A percentile compares a stretch with the other conserved stretches of the same genome.
Conservation (phyloP, 2,329 filamentous ascomycete genomes). For the Aspergillus fumigatiaffinis region DNA sequence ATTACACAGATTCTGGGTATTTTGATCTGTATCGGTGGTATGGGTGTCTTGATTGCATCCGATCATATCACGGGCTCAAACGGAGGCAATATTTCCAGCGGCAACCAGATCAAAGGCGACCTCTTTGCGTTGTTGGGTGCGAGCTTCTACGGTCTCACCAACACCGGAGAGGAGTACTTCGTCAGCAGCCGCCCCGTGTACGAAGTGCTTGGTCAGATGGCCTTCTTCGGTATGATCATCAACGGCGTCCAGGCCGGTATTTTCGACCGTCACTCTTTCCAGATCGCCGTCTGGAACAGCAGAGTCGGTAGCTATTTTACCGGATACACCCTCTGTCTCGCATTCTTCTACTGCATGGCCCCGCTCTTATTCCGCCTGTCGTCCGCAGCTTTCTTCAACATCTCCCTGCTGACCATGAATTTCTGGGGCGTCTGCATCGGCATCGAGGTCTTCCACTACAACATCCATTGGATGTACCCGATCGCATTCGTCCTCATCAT, state of each 20-base stretch:
- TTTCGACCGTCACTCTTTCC: conserved; percentile 77
- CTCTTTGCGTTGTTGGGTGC: conserved; percentile 86
- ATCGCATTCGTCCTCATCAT: conserved; percentile 94
- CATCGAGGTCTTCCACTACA: conserved; percentile 74
- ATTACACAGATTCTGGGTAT: conserved; percentile 81
- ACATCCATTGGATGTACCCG: conserved; percentile 86
- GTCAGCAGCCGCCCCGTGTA: conserved; percentile 83
- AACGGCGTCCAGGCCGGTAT: conserved; percentile 88
- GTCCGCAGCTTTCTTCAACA: conserved; percentile 93
- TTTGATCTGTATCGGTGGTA: conserved; percentile 83
- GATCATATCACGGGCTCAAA: conserved; percentile 78
- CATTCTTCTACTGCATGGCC: conserved; percentile 81
- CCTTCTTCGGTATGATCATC: conserved; percentile 83
- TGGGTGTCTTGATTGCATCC: conserved; percentile 78
- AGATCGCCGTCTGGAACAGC: conserved; percentile 60
- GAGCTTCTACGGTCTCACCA: conserved; percentile 84
- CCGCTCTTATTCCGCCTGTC: conserved; percentile 87
- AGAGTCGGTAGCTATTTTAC: conserved; percentile 74
- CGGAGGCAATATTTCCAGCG: conserved; percentile 53
- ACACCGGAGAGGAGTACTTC: conserved; percentile 92
- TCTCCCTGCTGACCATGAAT: conserved; percentile 86
- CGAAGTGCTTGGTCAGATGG: conserved; percentile 88
- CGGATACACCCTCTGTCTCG: conserved; percentile 83
- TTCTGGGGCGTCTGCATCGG: conserved; percentile 98
- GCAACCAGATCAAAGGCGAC: conserved; percentile 83